These are phyloP conservation scores for Lachnellula arida DNA, from an alignment of 2,329 filamentous ascomycete species.

Conservation along the genomic window DNA sequence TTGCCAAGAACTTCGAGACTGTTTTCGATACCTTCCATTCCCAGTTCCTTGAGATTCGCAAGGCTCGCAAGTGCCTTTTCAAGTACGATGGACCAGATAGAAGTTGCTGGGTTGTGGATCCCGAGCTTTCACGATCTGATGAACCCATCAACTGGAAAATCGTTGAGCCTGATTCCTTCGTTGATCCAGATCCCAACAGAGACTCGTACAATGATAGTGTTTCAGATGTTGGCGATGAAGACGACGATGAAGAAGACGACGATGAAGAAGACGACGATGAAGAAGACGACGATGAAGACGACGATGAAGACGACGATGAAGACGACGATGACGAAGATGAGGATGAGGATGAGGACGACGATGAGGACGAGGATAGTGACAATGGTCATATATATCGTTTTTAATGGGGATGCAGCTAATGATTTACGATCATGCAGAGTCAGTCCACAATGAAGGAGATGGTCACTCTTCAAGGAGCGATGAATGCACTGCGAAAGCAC, in stretches of 20 bases:
- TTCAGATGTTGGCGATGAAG: neutral
- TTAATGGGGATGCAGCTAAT: too few relatives aligned
- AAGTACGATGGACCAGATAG: neutral
- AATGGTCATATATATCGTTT: neutral
- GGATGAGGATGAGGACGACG: neutral
- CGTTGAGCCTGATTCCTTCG: neutral
- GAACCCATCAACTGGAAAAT: neutral
- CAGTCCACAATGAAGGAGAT: too few relatives aligned
- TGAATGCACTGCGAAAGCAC: too few relatives aligned
- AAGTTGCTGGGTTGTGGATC: neutral
- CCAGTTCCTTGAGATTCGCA: neutral
- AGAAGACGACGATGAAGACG: neutral
- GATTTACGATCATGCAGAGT: too few relatives aligned
- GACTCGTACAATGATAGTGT: neutral
- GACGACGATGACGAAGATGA: neutral
- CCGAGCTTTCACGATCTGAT: neutral
- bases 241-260: neutral
- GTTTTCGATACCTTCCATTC: neutral
- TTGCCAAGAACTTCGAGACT: neutral
- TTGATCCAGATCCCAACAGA: neutral
- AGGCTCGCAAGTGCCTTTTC: neutral
- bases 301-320: neutral
- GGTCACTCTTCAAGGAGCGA: too few relatives aligned
- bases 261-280: neutral
- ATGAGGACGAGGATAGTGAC: neutral